A percentile compares a stretch with the other conserved stretches of the same genome.
These are phyloP conservation scores for Hondaea fermentalgiana DNA, from an alignment of 108 stramenopile genomes.

Conservation along the genomic window DNA sequence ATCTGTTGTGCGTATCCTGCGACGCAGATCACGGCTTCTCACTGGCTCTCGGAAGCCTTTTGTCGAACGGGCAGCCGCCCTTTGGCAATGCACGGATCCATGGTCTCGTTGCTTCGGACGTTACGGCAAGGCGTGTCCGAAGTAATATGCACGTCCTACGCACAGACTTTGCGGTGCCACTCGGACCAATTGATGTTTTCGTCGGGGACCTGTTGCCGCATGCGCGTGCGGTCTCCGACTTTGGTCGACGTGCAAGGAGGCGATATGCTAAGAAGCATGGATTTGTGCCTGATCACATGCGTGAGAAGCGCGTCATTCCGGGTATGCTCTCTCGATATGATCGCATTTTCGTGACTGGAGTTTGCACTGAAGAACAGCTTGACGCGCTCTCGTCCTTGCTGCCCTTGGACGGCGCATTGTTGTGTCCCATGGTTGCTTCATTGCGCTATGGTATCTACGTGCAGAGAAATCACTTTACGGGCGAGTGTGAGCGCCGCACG, in stretches of 20 bases:
- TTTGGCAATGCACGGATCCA: not conserved
- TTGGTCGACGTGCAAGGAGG: not conserved
- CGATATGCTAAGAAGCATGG: not conserved
- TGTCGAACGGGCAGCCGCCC: not conserved
- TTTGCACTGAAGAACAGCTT: not conserved
- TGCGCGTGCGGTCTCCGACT: not conserved
- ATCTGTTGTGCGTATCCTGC: not conserved
- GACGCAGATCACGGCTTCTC: not conserved
- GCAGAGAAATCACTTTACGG: not conserved
- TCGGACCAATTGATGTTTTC: not conserved
- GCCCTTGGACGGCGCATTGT: not conserved
- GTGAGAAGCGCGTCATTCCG: not conserved
- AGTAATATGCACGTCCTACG: not conserved
- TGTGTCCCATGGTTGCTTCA: not conserved
- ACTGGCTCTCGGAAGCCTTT: not conserved
- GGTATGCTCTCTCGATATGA: not conserved
- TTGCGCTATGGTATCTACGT: not conserved
- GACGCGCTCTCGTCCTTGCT: not conserved
- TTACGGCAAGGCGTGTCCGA: not conserved
- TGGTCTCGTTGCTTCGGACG: not conserved
- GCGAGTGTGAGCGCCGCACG: conserved; percentile 1
- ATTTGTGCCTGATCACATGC: not conserved
- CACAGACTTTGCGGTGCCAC: not conserved
- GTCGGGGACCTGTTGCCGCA: not conserved
- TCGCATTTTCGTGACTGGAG: conserved; percentile 11